phyloP scores from a whole-genome alignment of 768 basidiomycete species.

The Coprinopsis strossmayeri region DNA sequence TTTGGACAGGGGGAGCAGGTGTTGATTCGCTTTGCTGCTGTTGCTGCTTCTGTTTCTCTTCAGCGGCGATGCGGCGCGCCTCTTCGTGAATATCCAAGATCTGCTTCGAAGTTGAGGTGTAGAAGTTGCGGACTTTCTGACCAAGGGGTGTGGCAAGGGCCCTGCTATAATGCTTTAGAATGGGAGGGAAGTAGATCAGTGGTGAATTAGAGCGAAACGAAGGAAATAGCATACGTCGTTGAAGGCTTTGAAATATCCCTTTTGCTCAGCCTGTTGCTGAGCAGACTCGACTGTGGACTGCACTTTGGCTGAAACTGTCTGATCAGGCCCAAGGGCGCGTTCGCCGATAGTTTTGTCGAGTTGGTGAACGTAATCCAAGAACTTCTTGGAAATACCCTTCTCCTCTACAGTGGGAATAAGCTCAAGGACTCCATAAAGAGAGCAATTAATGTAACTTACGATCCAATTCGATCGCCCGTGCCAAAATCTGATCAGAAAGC shows the following conservation, averaged over 20 bases:
- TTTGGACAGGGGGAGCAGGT: too few relatives aligned
- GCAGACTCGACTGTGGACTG: conserved; percentile 59
- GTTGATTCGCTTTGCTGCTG: too few relatives aligned
- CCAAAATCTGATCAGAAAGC: conserved; percentile 72
- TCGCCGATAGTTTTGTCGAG: conserved; percentile 69
- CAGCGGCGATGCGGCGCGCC: conserved; percentile 70
- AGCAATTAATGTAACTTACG: too few relatives aligned
- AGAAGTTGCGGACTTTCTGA: conserved; percentile 72
- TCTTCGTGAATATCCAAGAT: conserved; percentile 91
- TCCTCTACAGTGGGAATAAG: conserved; percentile 43
- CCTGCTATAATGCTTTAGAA: conserved; percentile 80
- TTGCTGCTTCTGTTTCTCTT: conserved; percentile 37
- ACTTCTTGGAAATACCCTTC: conserved; percentile 83
- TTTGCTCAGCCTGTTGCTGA: conserved; percentile 70
- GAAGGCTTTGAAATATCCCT: conserved; percentile 65
- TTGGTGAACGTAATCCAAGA: conserved; percentile 70
- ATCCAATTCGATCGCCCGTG: conserved; percentile 78
- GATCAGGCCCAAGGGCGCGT: conserved; percentile 68
- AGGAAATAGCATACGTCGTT: conserved; percentile 43
- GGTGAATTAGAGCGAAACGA: neutral
- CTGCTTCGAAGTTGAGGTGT: conserved; percentile 85
- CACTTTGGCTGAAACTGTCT: conserved; percentile 74
- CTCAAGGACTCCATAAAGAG: too few relatives aligned
- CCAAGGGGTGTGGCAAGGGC: conserved; percentile 75
- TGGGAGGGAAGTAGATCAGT: conserved; percentile 4